These are phyloP conservation scores for Sporothrix curviconia DNA, from an alignment of 2,329 filamentous ascomycete species.

Conservation along the genomic window DNA sequence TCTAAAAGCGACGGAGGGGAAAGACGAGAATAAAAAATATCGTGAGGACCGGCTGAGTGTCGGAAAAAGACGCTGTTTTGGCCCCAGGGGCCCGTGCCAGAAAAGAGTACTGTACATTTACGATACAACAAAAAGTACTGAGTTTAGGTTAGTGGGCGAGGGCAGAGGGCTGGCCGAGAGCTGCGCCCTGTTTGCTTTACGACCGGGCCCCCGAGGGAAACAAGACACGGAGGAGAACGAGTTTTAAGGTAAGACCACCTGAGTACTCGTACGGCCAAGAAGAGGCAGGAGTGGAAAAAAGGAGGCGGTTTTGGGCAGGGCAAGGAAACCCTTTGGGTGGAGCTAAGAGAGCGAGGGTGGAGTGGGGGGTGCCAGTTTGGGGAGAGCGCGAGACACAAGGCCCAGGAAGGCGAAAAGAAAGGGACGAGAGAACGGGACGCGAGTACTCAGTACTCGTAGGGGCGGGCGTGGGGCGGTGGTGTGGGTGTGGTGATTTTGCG, in stretches of 20 bases:
- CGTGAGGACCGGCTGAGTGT: not conserved
- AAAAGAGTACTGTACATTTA: too few relatives aligned
- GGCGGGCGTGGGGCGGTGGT: not conserved
- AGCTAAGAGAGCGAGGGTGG: slow-evolving; percentile 3
- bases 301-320: slow-evolving; percentile 11
- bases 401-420: not conserved
- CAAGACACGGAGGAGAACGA: not conserved
- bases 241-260: too few relatives aligned
- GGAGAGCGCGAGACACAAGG: not conserved
- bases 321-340: slow-evolving; percentile 6
- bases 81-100: too few relatives aligned
- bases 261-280: too few relatives aligned
- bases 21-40: not conserved
- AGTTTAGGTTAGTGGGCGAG: too few relatives aligned
- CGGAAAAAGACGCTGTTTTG: too few relatives aligned
- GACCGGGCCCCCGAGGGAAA: too few relatives aligned
- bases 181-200: too few relatives aligned
- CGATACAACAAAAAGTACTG: too few relatives aligned
- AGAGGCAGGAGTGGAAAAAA: not conserved
- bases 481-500: not conserved
- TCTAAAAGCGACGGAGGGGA: not conserved
- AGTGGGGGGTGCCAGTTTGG: slow-evolving; percentile 6
- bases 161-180: too few relatives aligned
- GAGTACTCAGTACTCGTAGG: too few relatives aligned
- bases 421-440: not conserved